Conservation (phyloP, 2,329 filamentous ascomycete species). For the Trichoderma sp. region DNA sequence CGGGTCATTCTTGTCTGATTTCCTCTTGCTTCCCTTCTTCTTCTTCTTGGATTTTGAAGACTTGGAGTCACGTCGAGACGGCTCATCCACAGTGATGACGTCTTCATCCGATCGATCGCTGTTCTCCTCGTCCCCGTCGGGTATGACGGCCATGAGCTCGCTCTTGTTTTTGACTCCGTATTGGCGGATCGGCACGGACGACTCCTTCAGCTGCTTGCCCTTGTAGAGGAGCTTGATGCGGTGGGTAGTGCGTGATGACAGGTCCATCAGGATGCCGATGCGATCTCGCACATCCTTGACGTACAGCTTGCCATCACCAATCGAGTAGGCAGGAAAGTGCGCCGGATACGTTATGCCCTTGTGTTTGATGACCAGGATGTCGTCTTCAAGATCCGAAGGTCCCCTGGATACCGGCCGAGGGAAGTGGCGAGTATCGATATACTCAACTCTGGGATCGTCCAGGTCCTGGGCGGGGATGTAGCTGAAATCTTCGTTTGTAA, state of each 20-base stretch:
- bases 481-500: conserved; percentile 77
- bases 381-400: conserved; percentile 59
- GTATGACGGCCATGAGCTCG: conserved; percentile 58
- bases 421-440: conserved; percentile 46
- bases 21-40: conserved; percentile 46
- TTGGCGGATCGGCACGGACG: conserved; percentile 58
- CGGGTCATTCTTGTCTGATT: conserved; percentile 47
- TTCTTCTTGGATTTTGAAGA: conserved; percentile 44
- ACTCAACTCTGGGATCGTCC: conserved; percentile 48
- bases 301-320: conserved; percentile 71
- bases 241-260: conserved; percentile 56
- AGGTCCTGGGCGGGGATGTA: conserved; percentile 83
- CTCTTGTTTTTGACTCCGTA: conserved; percentile 65
- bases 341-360: conserved; percentile 68
- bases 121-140: conserved; percentile 45
- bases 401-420: conserved; percentile 43
- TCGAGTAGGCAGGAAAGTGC: conserved; percentile 75
- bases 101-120: conserved; percentile 46
- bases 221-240: conserved; percentile 74
- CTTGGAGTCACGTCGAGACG: conserved; percentile 41
- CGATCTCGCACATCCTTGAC: conserved; percentile 69
- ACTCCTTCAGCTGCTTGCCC: conserved; percentile 70
- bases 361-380: conserved; percentile 71
- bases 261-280: conserved; percentile 67
- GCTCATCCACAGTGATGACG: conserved; percentile 54